These are phyloP conservation scores for Kwoniella pini DNA, from an alignment of 768 basidiomycete genomes.

Conservation along the genomic window DNA sequence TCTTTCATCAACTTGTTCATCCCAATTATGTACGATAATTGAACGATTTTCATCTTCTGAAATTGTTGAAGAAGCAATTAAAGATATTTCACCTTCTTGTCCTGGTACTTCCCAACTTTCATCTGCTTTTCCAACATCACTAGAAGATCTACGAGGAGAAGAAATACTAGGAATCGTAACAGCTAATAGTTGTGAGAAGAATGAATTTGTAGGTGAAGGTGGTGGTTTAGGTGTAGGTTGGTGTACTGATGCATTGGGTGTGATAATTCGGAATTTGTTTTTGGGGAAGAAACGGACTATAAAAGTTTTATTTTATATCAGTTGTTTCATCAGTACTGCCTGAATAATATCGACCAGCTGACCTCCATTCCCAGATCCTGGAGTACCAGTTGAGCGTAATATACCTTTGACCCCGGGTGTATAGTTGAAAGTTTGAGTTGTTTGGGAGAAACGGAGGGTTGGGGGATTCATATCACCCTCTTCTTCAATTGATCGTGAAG, in stretches of 20 bases:
- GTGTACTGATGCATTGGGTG: slow-evolving; percentile 36
- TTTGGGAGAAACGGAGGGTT: slow-evolving; percentile 13
- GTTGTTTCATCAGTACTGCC: not conserved
- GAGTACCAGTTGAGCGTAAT: slow-evolving; percentile 41
- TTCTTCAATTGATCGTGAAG: not conserved
- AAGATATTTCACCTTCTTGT: slow-evolving; percentile 47
- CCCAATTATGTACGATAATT: slow-evolving; percentile 3
- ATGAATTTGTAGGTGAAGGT: slow-evolving; percentile 34
- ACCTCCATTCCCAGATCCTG: slow-evolving; percentile 51
- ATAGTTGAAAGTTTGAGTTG: slow-evolving; percentile 8
- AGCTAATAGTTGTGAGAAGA: slow-evolving; percentile 43
- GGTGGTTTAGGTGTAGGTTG: slow-evolving; percentile 27
- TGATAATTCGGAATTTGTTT: slow-evolving; percentile 48
- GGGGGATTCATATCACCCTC: slow-evolving; percentile 1
- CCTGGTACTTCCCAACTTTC: slow-evolving; percentile 49
- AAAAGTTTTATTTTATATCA: too few relatives aligned
- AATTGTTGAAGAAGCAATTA: slow-evolving; percentile 35
- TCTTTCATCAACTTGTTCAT: slow-evolving; percentile 6
- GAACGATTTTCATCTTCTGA: slow-evolving; percentile 12
- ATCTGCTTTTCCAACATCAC: slow-evolving; percentile 11
- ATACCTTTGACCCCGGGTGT: slow-evolving; percentile 39
- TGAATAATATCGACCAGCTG: not conserved
- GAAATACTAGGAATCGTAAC: slow-evolving; percentile 44
- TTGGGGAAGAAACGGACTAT: slow-evolving; percentile 51
- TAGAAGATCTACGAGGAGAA: slow-evolving; percentile 17